Percentiles rank a stretch among this genome's conserved stretches.
These are phyloP conservation scores for Colletotrichum sp. DNA, from an alignment of 2,329 filamentous ascomycete genomes.

Conservation along the genomic window DNA sequence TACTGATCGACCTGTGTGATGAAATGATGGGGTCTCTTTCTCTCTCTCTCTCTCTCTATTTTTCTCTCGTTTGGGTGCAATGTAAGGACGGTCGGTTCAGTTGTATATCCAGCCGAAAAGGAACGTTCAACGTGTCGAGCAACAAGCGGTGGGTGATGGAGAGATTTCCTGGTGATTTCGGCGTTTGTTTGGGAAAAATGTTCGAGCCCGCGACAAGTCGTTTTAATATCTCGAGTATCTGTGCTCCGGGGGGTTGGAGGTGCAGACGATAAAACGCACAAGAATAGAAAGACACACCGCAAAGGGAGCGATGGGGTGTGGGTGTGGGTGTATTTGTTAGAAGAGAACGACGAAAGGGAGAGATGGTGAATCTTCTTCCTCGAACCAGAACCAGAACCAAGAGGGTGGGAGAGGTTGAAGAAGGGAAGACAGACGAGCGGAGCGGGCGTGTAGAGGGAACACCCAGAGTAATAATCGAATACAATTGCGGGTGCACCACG, in stretches of 20 bases:
- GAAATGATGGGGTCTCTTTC: neutral
- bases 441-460: conserved; percentile 6
- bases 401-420: conserved; percentile 2
- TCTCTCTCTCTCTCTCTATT: neutral
- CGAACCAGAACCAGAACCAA: neutral
- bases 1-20: neutral
- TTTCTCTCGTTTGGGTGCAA: neutral
- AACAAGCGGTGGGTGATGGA: neutral
- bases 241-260: neutral
- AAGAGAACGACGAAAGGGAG: neutral
- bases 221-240: neutral
- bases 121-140: conserved; percentile 21
- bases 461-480: conserved; percentile 9
- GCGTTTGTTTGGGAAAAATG: neutral
- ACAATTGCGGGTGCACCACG: neutral
- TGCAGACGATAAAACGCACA: neutral
- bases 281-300: conserved; percentile 13
- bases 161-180: neutral
- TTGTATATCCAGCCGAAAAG: conserved; percentile 8
- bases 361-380: conserved; percentile 2
- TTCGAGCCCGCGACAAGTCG: conserved; percentile 16
- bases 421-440: neutral
- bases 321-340: neutral
- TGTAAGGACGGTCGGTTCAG: conserved; percentile 4
- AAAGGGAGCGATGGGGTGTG: conserved; percentile 6